A percentile compares a stretch with the other conserved stretches of the same genome.
phyloP scores from a whole-genome alignment of 805 yeast genomes.

The Yarrowia sp. region DNA sequence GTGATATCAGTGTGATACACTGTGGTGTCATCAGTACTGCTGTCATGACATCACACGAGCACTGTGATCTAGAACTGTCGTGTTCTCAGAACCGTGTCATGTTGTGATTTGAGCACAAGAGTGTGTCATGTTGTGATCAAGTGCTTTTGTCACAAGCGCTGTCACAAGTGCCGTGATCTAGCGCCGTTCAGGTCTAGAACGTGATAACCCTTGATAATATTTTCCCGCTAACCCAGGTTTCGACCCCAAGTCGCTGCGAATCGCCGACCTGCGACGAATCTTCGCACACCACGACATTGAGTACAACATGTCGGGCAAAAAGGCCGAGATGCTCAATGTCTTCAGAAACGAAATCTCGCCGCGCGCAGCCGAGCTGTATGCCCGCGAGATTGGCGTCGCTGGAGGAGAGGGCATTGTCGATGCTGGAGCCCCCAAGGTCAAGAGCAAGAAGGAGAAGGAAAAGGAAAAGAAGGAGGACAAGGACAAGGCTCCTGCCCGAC shows the following conservation, averaged over 20 bases:
- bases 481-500: not conserved
- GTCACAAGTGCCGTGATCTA: too few relatives aligned
- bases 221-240: conserved; percentile 55
- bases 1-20: too few relatives aligned
- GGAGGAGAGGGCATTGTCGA: conserved; percentile 53
- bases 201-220: too few relatives aligned
- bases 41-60: too few relatives aligned
- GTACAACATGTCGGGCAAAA: conserved; percentile 67
- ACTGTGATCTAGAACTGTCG: too few relatives aligned
- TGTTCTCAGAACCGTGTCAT: too few relatives aligned
- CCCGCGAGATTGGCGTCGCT: conserved; percentile 49
- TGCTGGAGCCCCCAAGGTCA: conserved; percentile 46
- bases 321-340: conserved; percentile 66
- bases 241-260: conserved; percentile 68
- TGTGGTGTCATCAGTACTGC: too few relatives aligned
- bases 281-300: conserved; percentile 67
- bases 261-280: conserved; percentile 73
- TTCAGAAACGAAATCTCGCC: conserved; percentile 64
- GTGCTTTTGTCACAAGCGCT: too few relatives aligned
- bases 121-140: too few relatives aligned
- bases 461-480: conserved; percentile 28
- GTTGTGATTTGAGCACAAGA: too few relatives aligned
- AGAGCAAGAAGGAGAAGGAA: conserved; percentile 21
- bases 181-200: too few relatives aligned
- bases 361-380: conserved; percentile 54